phyloP scores from a whole-genome alignment of 805 yeast species.

The Cyberlindnera veronae region DNA sequence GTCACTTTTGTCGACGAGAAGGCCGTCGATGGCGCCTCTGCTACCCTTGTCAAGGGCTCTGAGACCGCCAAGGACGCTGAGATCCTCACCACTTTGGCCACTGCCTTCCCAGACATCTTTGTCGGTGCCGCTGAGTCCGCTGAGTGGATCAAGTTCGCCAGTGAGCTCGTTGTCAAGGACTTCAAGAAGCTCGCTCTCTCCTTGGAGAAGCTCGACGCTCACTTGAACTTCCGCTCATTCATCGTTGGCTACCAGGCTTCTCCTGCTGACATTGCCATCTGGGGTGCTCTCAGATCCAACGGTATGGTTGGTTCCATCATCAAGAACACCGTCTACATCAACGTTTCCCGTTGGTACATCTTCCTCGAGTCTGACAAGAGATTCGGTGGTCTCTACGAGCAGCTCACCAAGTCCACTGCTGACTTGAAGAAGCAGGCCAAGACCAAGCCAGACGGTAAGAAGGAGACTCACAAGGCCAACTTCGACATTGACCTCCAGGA shows the following conservation, averaged over 20 bases:
- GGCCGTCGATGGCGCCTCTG: constrained; percentile 47
- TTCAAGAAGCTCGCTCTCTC: constrained; percentile 79
- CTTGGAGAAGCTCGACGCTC: constrained; percentile 77
- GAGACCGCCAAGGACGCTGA: constrained; percentile 40
- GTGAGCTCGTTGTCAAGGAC: constrained; percentile 73
- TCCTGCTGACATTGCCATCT: constrained; percentile 78
- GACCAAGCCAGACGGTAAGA: constrained; percentile 41
- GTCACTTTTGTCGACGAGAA: constrained; percentile 73
- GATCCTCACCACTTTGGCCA: constrained; percentile 47
- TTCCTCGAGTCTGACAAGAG: constrained; percentile 62
- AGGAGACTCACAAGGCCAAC: constrained; percentile 89
- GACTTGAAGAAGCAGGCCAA: constrained; percentile 73
- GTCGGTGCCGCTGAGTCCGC: constrained; percentile 36
- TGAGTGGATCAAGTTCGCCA: constrained; percentile 66
- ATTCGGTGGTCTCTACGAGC: constrained; percentile 69
- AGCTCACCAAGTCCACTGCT: constrained; percentile 61
- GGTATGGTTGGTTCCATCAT: constrained; percentile 89
- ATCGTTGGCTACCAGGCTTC: constrained; percentile 64
- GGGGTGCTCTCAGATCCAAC: constrained; percentile 94
- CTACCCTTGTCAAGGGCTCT: constrained; percentile 43
- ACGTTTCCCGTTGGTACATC: constrained; percentile 91
- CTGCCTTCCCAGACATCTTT: constrained; percentile 46
- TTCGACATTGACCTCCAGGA: constrained; percentile 89
- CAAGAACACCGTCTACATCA: constrained; percentile 78
- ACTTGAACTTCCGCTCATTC: constrained; percentile 81